Conservation (phyloP, 2,329 filamentous ascomycete species). For the Colletotrichum lindemuthianum region DNA sequence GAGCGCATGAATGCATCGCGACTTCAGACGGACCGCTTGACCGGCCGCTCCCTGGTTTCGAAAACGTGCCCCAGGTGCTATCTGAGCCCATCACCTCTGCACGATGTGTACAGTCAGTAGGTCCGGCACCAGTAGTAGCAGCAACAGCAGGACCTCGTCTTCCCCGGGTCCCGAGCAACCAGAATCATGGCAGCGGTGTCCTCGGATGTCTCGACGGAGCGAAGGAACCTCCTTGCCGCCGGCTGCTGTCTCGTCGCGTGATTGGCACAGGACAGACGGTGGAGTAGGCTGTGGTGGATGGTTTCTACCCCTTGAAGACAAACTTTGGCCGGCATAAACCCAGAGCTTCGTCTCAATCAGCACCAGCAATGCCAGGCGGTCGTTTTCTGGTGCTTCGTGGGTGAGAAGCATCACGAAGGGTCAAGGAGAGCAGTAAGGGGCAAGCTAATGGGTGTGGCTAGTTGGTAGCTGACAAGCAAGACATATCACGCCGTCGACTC, state of each 20-base stretch:
- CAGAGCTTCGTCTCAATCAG: constrained; percentile 30
- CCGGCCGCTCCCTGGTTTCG: constrained; percentile 36
- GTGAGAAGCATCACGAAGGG: too few species aligned
- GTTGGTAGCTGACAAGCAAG: constrained; percentile 1
- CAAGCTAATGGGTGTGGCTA: too few species aligned
- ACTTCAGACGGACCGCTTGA: constrained; percentile 33
- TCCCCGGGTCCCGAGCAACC: constrained; percentile 19
- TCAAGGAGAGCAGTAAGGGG: too few species aligned
- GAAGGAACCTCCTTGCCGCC: constrained; percentile 5
- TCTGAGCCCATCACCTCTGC: constrained; percentile 22
- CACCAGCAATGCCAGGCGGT: constrained; percentile 23
- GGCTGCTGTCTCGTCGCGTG: constrained; percentile 15
- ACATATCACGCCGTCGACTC: neutral
- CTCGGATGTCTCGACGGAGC: constrained; percentile 10
- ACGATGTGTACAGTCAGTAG: too few species aligned
- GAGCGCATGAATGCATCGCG: constrained; percentile 30
- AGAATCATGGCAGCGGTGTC: constrained; percentile 10
- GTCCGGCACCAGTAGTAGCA: too few species aligned
- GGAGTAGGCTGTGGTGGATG: constrained; percentile 18
- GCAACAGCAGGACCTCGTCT: neutral
- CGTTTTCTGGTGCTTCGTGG: neutral
- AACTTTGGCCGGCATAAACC: constrained; percentile 33
- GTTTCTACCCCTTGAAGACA: constrained; percentile 17
- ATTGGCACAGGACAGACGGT: constrained; percentile 24
- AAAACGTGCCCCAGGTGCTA: constrained; percentile 32